phyloP scores from a whole-genome alignment of 1,284 basidiomycete species.

The Cryptococcus sp. region DNA sequence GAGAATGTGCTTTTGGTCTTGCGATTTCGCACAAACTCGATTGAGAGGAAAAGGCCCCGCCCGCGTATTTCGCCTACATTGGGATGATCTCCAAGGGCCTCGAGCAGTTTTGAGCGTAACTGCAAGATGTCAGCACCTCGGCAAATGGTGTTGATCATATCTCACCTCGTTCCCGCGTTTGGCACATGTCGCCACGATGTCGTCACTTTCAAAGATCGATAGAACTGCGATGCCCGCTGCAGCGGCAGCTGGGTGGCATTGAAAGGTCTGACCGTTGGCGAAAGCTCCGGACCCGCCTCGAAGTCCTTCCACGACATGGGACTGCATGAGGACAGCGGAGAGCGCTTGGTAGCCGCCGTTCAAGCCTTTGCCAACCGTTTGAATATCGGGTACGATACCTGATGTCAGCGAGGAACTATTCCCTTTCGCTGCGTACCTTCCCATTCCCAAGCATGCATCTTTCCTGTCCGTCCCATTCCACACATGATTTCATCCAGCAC shows the following conservation, averaged over 20 bases:
- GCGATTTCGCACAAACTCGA: constrained; percentile 59
- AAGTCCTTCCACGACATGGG: constrained; percentile 65
- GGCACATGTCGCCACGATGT: constrained; percentile 10
- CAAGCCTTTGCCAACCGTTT: constrained; percentile 78
- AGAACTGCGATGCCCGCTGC: constrained; percentile 76
- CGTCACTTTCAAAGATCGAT: constrained; percentile 60
- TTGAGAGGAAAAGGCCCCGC: constrained; percentile 71
- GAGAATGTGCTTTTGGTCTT: constrained; percentile 26
- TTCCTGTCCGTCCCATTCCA: constrained; percentile 76
- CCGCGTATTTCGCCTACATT: constrained; percentile 45
- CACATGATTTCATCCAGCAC: constrained; percentile 83
- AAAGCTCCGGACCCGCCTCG: constrained; percentile 56
- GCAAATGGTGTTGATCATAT: neutral
- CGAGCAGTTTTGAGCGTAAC: constrained; percentile 6
- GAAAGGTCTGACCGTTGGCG: constrained; percentile 79
- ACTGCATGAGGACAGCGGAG: constrained; percentile 70
- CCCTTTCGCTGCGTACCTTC: constrained; percentile 55
- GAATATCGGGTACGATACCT: constrained; percentile 61
- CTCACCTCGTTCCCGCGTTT: constrained; percentile 14
- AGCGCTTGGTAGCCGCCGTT: constrained; percentile 83
- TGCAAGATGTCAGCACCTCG: neutral
- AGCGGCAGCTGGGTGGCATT: constrained; percentile 69
- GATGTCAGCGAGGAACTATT: neutral
- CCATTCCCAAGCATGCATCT: constrained; percentile 76
- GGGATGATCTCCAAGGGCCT: constrained; percentile 11